Evolutionary conservation across 352 stramenopile genomes (phyloP).

Genomic region (Globisporangium cystogenes): DNA sequence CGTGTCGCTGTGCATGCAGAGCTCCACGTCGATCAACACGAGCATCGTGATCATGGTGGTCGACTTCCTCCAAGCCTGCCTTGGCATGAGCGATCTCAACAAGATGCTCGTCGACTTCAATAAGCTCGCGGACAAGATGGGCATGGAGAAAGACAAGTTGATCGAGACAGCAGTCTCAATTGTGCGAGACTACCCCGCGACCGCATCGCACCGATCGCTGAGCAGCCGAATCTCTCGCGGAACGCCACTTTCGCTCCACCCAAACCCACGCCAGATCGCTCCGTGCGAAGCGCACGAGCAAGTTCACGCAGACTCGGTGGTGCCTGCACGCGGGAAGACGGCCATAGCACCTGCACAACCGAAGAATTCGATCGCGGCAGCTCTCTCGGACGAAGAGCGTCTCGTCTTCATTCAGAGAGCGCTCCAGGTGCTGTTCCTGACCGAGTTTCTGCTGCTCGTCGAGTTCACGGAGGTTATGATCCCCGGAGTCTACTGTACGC

Average conservation of each 20-base stretch:
- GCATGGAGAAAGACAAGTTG: slow-evolving; percentile 1
- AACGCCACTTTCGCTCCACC: too few relatives aligned
- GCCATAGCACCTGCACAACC: not conserved
- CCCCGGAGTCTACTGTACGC: slow-evolving; percentile 34
- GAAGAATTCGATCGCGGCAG: not conserved
- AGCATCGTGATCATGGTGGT: slow-evolving; percentile 25
- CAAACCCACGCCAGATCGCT: not conserved
- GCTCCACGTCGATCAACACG: slow-evolving; percentile 21
- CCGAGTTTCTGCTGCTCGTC: slow-evolving; percentile 35
- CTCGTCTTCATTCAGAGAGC: slow-evolving; percentile 16
- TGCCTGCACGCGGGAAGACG: too few relatives aligned
- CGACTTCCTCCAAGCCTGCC: slow-evolving; percentile 28
- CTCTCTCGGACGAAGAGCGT: slow-evolving; percentile 6
- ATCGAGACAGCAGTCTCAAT: not conserved
- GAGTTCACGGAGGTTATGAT: slow-evolving; percentile 40
- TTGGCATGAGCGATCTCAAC: slow-evolving; percentile 26
- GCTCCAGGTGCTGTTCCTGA: slow-evolving; percentile 28
- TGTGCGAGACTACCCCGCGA: not conserved
- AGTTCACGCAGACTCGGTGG: not conserved
- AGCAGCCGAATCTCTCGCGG: too few relatives aligned
- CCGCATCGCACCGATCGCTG: not conserved
- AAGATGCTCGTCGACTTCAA: slow-evolving; percentile 2
- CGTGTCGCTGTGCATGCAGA: slow-evolving; percentile 38
- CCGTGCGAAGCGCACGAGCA: not conserved
- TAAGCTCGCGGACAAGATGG: not conserved